Percentiles rank a stretch among this genome's conserved stretches.
Conservation (phyloP, 2,329 filamentous ascomycete genomes). For the Curvularia sp. region DNA sequence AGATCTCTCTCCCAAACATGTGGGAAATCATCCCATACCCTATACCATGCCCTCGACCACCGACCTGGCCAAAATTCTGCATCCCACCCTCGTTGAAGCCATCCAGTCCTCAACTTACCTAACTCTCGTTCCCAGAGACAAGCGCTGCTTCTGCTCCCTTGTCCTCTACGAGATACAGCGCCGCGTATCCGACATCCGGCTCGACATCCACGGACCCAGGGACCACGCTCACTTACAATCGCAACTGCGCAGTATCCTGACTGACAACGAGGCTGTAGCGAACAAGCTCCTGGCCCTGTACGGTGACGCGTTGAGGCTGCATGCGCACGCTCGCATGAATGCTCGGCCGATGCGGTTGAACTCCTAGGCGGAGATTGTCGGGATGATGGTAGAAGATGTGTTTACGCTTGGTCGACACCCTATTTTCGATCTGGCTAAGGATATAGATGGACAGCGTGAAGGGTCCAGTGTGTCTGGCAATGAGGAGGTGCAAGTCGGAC, state of each 20-base stretch:
- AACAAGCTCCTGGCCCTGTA: neutral
- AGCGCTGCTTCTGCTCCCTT: conserved; percentile 10
- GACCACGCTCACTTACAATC: neutral
- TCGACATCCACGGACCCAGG: neutral
- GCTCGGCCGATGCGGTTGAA: neutral
- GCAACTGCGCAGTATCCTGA: neutral
- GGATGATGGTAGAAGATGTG: conserved; percentile 3
- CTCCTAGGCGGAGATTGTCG: conserved; percentile 1
- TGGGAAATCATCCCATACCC: neutral
- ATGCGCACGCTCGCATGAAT: neutral
- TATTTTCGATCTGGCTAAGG: conserved; percentile 50
- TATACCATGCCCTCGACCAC: neutral
- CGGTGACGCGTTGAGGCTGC: neutral
- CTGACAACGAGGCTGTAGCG: neutral
- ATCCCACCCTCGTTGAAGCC: neutral
- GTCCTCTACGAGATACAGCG: conserved; percentile 3
- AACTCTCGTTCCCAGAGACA: neutral
- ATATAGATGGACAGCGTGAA: neutral
- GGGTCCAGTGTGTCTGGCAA: neutral
- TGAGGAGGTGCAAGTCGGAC: neutral
- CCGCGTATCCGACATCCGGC: neutral
- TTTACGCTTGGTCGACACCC: neutral
- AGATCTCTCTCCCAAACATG: neutral
- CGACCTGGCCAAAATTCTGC: neutral
- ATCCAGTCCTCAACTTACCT: neutral